These are phyloP conservation scores for Podospora anserina DNA, from an alignment of 495 filamentous ascomycete species.

Conservation along the genomic window DNA sequence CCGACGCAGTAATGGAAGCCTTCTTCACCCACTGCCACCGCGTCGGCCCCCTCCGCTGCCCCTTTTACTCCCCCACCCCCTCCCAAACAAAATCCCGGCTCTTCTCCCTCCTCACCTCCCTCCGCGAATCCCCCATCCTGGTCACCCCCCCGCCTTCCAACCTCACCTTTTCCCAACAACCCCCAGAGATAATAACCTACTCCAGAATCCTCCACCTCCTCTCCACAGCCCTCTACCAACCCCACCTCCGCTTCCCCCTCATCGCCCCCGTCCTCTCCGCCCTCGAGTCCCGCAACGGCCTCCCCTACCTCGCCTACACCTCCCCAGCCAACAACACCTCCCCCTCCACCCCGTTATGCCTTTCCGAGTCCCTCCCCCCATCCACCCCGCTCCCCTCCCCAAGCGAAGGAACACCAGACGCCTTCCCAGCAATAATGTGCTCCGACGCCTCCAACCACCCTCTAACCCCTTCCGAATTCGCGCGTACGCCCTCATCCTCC, in stretches of 20 bases:
- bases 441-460: slow-evolving; percentile 47
- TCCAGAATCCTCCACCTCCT: slow-evolving; percentile 44
- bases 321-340: slow-evolving; percentile 23
- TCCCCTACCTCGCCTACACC: slow-evolving; percentile 49
- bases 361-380: slow-evolving; percentile 27
- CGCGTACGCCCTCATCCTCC: slow-evolving; percentile 45
- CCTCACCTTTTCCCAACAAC: slow-evolving; percentile 12
- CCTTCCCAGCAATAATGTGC: slow-evolving; percentile 59
- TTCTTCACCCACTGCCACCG: slow-evolving; percentile 54
- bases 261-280: slow-evolving; percentile 54
- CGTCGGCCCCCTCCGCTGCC: slow-evolving; percentile 48
- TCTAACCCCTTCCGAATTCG: slow-evolving; percentile 41
- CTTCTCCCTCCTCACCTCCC: slow-evolving; percentile 36
- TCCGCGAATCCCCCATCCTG: slow-evolving; percentile 51
- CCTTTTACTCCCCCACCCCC: slow-evolving; percentile 45
- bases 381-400: slow-evolving; percentile 33
- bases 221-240: slow-evolving; percentile 55
- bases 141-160: slow-evolving; percentile 30
- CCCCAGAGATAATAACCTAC: slow-evolving; percentile 40
- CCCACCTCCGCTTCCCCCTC: slow-evolving; percentile 54
- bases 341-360: slow-evolving; percentile 38
- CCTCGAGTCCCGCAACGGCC: slow-evolving; percentile 54
- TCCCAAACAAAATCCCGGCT: slow-evolving; percentile 41
- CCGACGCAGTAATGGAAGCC: slow-evolving; percentile 49
- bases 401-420: slow-evolving; percentile 45